Base-by-base conservation (phyloP, 2,329 filamentous ascomycete genomes). In the Curvularia eragrostidis region DNA sequence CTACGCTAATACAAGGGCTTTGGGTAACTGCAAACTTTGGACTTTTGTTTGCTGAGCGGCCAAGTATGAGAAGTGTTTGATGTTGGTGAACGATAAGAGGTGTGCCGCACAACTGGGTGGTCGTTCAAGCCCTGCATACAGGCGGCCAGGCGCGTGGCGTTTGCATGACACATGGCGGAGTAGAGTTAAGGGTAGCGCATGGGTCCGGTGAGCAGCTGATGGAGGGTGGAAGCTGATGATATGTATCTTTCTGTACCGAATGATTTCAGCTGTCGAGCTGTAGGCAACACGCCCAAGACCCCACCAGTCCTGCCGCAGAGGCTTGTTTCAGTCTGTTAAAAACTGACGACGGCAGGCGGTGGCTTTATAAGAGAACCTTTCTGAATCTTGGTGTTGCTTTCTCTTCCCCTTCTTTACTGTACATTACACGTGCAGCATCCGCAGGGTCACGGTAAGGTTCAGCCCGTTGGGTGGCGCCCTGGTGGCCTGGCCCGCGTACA, bases 131-230 rank as follows among this genome's bases (percentile, higher is more conserved):
- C 15, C 15, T n/a, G 32, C 32, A 36, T 36, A n/a, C 18, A 43
- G 47, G 48, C 32, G 52, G 48, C 36, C 43, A 18, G 56, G 46
- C 47, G 36, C 43, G 54, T 57, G 48, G 47, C 32, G 12, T 30
- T 23, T 24, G 48, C 26, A 41, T 55, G 32, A 32, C 39, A 54
- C 23, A 42, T 39, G 43, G 28, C 30, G 13, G n/a, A 46, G 5
- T n/a, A 42, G 26, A 44, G 23, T 43, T 43, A 50, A 39, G 44
- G 54, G 53, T 36, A 51, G 30, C 36, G 36, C 30, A 28, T 38
- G 21, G 6, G 7, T 56, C 61, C 61, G 61, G 61, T 64, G 51
- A 62, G 47, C 3, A 30, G 34, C 48, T 50, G 48, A 50, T 42
- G 28, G 34, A 21, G 28, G 38, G 21, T 30, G 5, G 36, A 26